Conservation (phyloP, 345 rosid species). For the Melaleuca alternifolia region DNA sequence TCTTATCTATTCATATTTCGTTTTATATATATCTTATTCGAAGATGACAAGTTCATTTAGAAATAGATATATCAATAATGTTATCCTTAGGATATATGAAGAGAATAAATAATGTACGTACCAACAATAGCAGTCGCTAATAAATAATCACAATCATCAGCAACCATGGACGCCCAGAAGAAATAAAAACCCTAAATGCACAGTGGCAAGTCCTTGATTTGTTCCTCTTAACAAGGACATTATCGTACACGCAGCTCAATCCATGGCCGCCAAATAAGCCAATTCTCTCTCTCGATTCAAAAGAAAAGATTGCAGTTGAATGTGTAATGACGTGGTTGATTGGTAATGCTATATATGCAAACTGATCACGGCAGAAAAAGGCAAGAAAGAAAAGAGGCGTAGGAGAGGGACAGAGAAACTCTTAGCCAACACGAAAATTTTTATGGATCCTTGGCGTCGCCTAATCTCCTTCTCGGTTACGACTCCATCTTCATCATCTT, state of each 20-base stretch:
- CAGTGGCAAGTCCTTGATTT: neutral
- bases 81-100: neutral
- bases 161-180: neutral
- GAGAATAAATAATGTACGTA: neutral
- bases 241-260: neutral
- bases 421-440: neutral
- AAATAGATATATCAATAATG: neutral
- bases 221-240: neutral
- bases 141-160: neutral
- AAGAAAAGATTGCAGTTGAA: neutral
- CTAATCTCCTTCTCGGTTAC: neutral
- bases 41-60: neutral
- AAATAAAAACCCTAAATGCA: neutral
- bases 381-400: neutral
- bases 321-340: neutral
- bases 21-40: neutral
- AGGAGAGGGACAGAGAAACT: neutral
- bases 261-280: neutral
- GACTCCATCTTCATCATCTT: neutral
- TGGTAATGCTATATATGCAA: neutral
- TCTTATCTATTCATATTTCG: too few species aligned
- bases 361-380: neutral
- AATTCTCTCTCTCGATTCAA: neutral
- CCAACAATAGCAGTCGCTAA: neutral
- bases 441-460: neutral